A percentile compares a stretch with the other conserved stretches of the same genome.
Conservation (phyloP, 495 filamentous ascomycete genomes). For the Talaromyces nanjingensis region DNA sequence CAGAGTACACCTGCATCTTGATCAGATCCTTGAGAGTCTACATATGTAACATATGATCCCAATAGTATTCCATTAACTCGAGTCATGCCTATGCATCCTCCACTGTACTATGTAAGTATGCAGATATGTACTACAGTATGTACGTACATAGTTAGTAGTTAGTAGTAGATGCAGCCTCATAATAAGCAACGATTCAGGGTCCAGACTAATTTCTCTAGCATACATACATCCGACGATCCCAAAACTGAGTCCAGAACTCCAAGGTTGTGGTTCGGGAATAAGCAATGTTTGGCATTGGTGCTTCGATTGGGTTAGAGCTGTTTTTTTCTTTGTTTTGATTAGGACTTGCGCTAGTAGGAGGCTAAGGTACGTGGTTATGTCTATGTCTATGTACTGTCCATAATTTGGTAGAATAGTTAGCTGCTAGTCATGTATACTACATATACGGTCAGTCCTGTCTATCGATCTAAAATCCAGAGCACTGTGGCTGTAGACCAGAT, state of each 20-base stretch:
- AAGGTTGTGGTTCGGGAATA: conserved; percentile 3
- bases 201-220: not conserved
- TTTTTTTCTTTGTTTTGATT: not conserved
- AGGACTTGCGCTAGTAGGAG: not conserved
- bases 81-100: not conserved
- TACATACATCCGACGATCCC: not conserved
- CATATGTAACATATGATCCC: too few species aligned
- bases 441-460: not conserved
- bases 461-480: not conserved
- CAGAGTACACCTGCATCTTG: too few species aligned
- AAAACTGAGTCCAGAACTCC: not conserved
- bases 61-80: not conserved
- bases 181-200: not conserved
- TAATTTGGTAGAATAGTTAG: not conserved
- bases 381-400: not conserved
- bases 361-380: not conserved
- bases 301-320: not conserved
- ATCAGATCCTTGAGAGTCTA: not conserved
- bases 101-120: not conserved
- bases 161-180: not conserved
- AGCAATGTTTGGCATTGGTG: not conserved
- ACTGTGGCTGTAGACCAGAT: not conserved
- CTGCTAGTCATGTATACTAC: not conserved
- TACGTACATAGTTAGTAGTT: not conserved
- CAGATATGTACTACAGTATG: not conserved